Conservation (phyloP, 495 filamentous ascomycete species). For the Cercophora newfieldiana region DNA sequence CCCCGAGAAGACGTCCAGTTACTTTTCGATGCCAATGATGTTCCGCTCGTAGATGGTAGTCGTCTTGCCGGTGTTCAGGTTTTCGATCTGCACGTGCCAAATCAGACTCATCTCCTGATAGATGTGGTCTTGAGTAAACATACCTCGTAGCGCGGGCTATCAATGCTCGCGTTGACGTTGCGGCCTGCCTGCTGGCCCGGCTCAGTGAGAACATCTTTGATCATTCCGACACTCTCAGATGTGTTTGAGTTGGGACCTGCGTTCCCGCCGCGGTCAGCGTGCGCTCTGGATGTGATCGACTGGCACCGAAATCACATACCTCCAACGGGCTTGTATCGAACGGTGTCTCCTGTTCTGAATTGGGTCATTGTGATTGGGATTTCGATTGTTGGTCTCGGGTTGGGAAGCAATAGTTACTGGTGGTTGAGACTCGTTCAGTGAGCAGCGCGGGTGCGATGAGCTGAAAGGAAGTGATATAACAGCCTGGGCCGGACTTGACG, state of each 20-base stretch:
- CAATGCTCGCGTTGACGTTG: constrained; percentile 40
- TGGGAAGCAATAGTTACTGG: too few species aligned
- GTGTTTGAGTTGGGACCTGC: constrained; percentile 42
- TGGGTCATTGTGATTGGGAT: too few species aligned
- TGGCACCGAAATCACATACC: constrained; percentile 19
- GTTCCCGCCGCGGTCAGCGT: background rate
- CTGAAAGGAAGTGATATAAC: background rate
- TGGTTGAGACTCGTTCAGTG: too few species aligned
- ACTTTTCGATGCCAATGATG: constrained; percentile 34
- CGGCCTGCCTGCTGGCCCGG: constrained; percentile 43
- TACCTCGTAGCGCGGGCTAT: constrained; percentile 45
- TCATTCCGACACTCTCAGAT: constrained; percentile 40
- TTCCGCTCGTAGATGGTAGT: constrained; percentile 44
- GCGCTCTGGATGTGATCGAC: background rate
- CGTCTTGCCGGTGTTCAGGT: constrained; percentile 44
- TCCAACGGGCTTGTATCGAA: constrained; percentile 47
- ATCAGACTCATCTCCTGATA: background rate
- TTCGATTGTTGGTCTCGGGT: background rate
- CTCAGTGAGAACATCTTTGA: constrained; percentile 41
- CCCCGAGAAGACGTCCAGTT: too few species aligned
- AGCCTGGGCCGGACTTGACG: background rate
- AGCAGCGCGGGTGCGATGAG: background rate
- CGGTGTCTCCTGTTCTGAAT: constrained; percentile 34
- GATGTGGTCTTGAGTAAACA: constrained; percentile 2
- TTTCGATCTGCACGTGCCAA: constrained; percentile 36